Percentiles rank a stretch among this genome's conserved stretches.
Evolutionary conservation across 148 eudicot genomes (phyloP).

Genomic region (Nepenthes gracilis): DNA sequence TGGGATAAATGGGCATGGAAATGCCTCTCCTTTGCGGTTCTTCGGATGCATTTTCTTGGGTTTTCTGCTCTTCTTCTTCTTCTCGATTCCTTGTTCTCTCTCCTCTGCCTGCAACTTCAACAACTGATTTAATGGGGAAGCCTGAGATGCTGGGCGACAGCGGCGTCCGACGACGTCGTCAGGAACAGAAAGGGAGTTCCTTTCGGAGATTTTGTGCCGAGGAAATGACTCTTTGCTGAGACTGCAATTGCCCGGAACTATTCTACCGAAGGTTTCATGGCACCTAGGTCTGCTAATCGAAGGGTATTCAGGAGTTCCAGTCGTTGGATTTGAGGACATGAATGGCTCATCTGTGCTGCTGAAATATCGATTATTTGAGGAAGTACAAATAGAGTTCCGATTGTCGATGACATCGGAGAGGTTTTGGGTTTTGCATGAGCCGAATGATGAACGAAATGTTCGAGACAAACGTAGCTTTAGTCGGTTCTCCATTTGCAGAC

Average conservation of each 20-base stretch:
- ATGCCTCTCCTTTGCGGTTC: slow-evolving; percentile 2
- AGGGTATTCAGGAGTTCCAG: slow-evolving; percentile 1
- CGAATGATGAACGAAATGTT: slow-evolving; percentile 1
- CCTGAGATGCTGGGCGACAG: slow-evolving; percentile 49
- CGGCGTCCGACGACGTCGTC: slow-evolving; percentile 12
- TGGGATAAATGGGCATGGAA: slow-evolving; percentile 8
- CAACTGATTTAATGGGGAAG: slow-evolving; percentile 16
- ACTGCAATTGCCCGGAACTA: slow-evolving; percentile 23
- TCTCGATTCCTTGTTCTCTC: neutral
- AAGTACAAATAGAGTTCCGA: neutral
- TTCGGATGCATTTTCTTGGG: slow-evolving; percentile 3
- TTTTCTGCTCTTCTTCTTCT: neutral
- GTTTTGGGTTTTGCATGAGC: slow-evolving; percentile 12
- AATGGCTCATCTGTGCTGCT: neutral
- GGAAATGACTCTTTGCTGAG: slow-evolving; percentile 7
- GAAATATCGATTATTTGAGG: neutral
- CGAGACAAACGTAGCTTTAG: slow-evolving; percentile 1
- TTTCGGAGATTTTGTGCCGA: slow-evolving; percentile 22
- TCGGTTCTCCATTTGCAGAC: slow-evolving; percentile 5
- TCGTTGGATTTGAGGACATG: neutral
- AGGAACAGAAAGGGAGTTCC: slow-evolving; percentile 4
- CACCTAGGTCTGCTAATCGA: slow-evolving; percentile 31
- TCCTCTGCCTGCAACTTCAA: slow-evolving; percentile 3
- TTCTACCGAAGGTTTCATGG: slow-evolving; percentile 22
- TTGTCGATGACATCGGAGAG: slow-evolving; percentile 7